phyloP scores from a whole-genome alignment of 78 protist genomes.

The Paulinella micropora region DNA sequence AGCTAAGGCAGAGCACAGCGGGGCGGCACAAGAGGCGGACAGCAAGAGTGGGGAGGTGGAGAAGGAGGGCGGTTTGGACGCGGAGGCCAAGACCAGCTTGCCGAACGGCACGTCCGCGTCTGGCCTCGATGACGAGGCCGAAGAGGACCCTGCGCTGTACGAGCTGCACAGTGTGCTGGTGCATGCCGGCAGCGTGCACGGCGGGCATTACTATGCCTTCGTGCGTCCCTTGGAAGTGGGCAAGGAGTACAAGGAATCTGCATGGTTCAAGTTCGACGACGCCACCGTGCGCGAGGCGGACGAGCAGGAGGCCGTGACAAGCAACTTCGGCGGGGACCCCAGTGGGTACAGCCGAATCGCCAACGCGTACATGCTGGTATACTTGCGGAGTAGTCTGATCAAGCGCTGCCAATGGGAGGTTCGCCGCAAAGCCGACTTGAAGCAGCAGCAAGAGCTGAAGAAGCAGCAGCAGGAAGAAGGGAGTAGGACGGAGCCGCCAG shows the following conservation, averaged over 20 bases:
- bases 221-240: conserved; percentile 42
- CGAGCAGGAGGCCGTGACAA: not conserved
- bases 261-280: not conserved
- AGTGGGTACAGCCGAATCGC: not conserved
- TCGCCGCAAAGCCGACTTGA: not conserved
- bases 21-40: not conserved
- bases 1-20: not conserved
- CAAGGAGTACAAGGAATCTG: not conserved
- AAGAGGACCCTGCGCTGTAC: not conserved
- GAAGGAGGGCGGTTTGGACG: not conserved
- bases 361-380: not conserved
- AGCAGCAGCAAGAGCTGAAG: not conserved
- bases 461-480: not conserved
- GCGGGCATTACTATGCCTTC: conserved; percentile 89
- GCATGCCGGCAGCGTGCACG: conserved; percentile 79
- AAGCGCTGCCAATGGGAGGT: not conserved
- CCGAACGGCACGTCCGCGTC: too few species aligned
- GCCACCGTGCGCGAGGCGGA: not conserved
- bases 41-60: not conserved
- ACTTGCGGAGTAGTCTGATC: not conserved
- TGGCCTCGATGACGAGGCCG: too few species aligned
- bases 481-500: not conserved
- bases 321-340: not conserved
- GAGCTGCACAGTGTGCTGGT: conserved; percentile 66
- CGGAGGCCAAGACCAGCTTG: not conserved